Base-by-base conservation (phyloP, 2,329 filamentous ascomycete genomes). In the Neurospora sp. region DNA sequence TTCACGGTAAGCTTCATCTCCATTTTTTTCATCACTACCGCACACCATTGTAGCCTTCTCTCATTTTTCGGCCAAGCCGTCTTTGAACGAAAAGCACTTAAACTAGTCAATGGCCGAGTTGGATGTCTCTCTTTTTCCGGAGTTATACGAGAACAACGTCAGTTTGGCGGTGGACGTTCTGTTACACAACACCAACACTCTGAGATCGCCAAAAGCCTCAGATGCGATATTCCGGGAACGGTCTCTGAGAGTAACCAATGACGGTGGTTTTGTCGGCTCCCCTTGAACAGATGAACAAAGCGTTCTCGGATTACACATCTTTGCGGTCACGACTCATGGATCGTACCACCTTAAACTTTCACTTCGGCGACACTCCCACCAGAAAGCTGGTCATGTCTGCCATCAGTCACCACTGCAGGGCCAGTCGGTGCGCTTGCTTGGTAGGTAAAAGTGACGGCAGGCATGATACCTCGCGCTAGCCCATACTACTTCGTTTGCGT, bases 91-190 rank as follows among this genome's bases (percentile, higher is more conserved):
- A 36, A 62, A 36, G 28, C 28, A 17, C 28, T 36, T 36, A 17
- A 33, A 62, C 52, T n/a, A 17, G 23, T 17, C 28, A 62, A 62
- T 36, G 28, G 8, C 15, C 15, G 12, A 62, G 52, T 62, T 17
- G 15, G 52, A 33, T n/a, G 52, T 62, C 28, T 62, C 3, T 62
- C 52, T 10, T 33, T 17, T 17, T 2, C 46, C 8, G 2, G 52
- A n/a, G 23, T 62, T 62, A 33, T 62, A 62, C 28, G 15, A 62
- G n/a, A 39, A 12, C 62, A 71, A 66, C 66, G 69, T 69, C 68
- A 72, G 66, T 69, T 46, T 67, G 57, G 69, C 68, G 62, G 71
- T 69, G 62, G 68, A 62, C 28, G 52, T 33, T 62, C 23, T 62
- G 28, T 62, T 36, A 62, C 52, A 62, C 52, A 17, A 62, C 28